Percentiles rank a stretch among this genome's conserved stretches.
Evolutionary conservation across 1,284 basidiomycete species (phyloP).

Genomic region (Moesziomyces antarcticus): DNA sequence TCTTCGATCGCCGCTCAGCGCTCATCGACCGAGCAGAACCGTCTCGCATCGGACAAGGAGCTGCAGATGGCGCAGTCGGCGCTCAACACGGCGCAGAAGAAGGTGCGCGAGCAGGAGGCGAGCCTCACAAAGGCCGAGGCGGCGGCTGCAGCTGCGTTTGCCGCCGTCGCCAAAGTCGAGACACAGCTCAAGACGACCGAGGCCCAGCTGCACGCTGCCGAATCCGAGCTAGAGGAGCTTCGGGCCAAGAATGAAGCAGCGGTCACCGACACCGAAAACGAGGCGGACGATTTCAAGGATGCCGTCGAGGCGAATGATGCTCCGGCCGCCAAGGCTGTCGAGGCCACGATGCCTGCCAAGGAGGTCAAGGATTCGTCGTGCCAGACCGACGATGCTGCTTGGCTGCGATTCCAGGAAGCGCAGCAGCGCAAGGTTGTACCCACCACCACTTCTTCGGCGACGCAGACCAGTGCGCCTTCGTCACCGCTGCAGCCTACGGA

Average conservation of each 20-base stretch:
- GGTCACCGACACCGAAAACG: constrained; percentile 43
- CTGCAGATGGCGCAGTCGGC: constrained; percentile 48
- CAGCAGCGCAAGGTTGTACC: constrained; percentile 11
- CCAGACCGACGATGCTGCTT: constrained; percentile 56
- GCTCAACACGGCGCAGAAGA: constrained; percentile 45
- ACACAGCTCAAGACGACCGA: constrained; percentile 15
- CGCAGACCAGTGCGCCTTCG: constrained; percentile 10
- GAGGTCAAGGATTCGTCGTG: constrained; percentile 50
- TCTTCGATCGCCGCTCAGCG: constrained; percentile 42
- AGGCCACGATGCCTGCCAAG: constrained; percentile 13
- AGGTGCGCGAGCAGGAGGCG: constrained; percentile 46
- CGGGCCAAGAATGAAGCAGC: constrained; percentile 28
- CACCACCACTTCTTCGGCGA: constrained; percentile 2
- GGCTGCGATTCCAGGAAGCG: constrained; percentile 40
- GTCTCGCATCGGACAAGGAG: constrained; percentile 47
- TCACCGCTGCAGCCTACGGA: constrained; percentile 26
- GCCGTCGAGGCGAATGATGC: constrained; percentile 27
- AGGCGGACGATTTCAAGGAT: constrained; percentile 42
- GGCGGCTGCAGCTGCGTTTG: constrained; percentile 37
- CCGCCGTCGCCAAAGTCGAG: constrained; percentile 37
- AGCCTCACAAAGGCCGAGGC: constrained; percentile 37
- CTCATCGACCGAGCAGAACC: constrained; percentile 48
- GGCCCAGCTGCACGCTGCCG: constrained; percentile 14
- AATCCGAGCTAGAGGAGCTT: constrained; percentile 36
- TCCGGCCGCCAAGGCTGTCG: background rate